phyloP scores from a whole-genome alignment of 2,329 filamentous ascomycete genomes.

The Aspergillus eucalypticola region DNA sequence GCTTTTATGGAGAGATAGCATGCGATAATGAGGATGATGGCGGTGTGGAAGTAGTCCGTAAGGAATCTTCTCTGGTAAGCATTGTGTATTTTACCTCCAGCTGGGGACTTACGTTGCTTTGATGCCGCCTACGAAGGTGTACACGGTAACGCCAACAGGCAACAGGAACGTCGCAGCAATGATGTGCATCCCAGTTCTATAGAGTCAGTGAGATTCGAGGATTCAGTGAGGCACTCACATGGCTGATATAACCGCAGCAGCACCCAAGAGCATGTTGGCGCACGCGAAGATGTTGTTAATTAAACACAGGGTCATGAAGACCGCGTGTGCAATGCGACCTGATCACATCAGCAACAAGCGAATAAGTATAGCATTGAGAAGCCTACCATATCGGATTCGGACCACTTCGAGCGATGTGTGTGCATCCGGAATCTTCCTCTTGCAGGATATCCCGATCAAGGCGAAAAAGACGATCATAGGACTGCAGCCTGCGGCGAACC shows the following conservation, averaged over 20 bases:
- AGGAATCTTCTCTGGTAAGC: conserved; percentile 35
- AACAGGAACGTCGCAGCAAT: conserved; percentile 53
- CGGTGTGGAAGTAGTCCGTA: conserved; percentile 58
- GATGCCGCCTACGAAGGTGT: conserved; percentile 44
- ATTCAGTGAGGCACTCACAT: conserved; percentile 22
- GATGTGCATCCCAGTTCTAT: conserved; percentile 52
- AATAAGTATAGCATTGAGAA: no score
- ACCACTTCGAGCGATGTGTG: conserved; percentile 58
- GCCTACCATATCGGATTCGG: conserved; percentile 50
- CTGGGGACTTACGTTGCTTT: conserved; percentile 36
- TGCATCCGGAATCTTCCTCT: conserved; percentile 55
- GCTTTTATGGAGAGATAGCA: conserved; percentile 54
- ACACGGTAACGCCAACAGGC: conserved; percentile 42
- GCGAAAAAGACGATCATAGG: conserved; percentile 60
- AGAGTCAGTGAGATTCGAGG: neutral
- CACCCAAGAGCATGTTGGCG: conserved; percentile 55
- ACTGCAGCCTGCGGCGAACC: conserved; percentile 59
- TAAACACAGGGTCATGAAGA: conserved; percentile 55
- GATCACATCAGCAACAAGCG: neutral
- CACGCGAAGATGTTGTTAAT: conserved; percentile 58
- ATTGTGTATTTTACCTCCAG: neutral
- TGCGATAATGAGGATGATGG: conserved; percentile 54
- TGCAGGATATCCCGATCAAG: conserved; percentile 53
- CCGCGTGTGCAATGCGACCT: conserved; percentile 49
- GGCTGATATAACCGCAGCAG: conserved; percentile 45